Evolutionary conservation across 2,329 filamentous ascomycete genomes (phyloP).

Genomic region (Aureobasidium sp.): DNA sequence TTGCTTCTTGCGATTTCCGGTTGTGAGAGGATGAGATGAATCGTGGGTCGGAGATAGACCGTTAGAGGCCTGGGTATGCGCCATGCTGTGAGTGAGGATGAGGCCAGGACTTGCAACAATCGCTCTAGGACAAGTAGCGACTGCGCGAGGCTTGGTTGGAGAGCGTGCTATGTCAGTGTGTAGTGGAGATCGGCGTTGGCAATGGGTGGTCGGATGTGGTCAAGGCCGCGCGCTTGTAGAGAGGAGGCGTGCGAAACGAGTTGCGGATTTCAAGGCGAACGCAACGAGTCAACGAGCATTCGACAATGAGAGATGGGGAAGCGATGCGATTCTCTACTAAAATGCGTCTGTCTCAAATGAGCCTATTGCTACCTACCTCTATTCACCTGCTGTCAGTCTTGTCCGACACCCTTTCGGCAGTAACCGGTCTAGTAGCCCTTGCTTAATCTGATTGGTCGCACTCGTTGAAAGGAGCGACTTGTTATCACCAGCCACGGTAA

Average conservation of each 20-base stretch:
- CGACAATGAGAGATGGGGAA: background rate
- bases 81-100: conserved; percentile 24
- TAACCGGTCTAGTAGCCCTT: conserved; percentile 2
- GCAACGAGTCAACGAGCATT: conserved; percentile 9
- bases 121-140: background rate
- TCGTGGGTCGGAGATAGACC: conserved; percentile 20
- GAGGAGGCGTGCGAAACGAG: background rate
- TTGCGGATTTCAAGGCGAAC: background rate
- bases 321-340: background rate
- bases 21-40: conserved; percentile 29
- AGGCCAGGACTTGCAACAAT: conserved; percentile 16
- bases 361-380: background rate
- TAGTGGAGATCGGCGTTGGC: conserved; percentile 4
- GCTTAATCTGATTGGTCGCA: conserved; percentile 2
- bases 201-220: background rate
- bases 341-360: background rate
- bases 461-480: background rate
- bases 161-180: conserved; percentile 6
- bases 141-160: background rate
- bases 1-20: conserved; percentile 88
- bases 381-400: conserved; percentile 1
- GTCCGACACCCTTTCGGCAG: conserved; percentile 2
- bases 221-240: conserved; percentile 3
- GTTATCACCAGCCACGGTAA: background rate
- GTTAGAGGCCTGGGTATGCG: conserved; percentile 18